Evolutionary conservation across 768 basidiomycete species (phyloP).

Genomic region (Podaxis carcinomalis): DNA sequence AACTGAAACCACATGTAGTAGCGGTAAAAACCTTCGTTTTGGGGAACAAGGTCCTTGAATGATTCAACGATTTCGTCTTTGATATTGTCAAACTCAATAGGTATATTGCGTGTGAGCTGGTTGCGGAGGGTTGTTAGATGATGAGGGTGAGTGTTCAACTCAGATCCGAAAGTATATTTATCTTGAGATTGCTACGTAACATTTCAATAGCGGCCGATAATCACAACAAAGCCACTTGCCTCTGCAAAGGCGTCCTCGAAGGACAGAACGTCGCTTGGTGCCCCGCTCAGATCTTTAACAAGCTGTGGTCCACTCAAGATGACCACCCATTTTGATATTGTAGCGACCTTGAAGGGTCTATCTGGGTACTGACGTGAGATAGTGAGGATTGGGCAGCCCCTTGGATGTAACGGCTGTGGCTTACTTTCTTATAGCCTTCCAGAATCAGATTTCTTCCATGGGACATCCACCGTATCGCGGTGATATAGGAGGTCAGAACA

Average conservation of each 20-base stretch:
- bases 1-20: neutral
- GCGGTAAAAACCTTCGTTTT: constrained; percentile 18
- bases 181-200: constrained; percentile 26
- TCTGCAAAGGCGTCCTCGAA: neutral
- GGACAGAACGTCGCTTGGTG: neutral
- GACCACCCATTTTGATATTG: constrained; percentile 25
- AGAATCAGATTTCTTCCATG: constrained; percentile 20
- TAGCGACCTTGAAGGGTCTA: constrained; percentile 21
- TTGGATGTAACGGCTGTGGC: neutral
- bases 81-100: constrained; percentile 30
- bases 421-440: constrained; percentile 21
- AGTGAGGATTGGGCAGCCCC: neutral
- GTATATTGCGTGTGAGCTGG: constrained; percentile 33
- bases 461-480: constrained; percentile 18
- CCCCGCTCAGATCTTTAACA: neutral
- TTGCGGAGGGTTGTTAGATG: constrained; percentile 27
- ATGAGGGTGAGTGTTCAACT: constrained; percentile 24
- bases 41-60: constrained; percentile 33
- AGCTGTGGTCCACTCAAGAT: constrained; percentile 17
- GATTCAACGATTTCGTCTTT: constrained; percentile 39
- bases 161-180: constrained; percentile 32
- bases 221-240: neutral
- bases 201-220: neutral
- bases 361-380: constrained; percentile 16
- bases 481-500: constrained; percentile 20